These are phyloP conservation scores for Yamadazyma friedrichii DNA, from an alignment of 1,139 yeast genomes.

Conservation along the genomic window DNA sequence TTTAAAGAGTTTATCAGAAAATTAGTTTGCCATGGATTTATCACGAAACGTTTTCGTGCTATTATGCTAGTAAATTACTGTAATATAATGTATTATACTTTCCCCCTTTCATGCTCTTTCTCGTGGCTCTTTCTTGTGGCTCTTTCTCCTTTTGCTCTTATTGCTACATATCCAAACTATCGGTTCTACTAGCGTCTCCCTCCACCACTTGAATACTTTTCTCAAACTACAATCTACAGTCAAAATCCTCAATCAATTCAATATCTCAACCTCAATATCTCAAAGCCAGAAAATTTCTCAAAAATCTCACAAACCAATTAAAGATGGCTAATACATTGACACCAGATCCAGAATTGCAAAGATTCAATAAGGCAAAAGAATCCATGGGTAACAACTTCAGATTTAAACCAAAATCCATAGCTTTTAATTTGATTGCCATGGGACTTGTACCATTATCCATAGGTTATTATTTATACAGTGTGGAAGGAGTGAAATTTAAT, in stretches of 20 bases:
- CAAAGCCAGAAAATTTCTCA: background rate
- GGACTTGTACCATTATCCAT: slow-evolving; percentile 40
- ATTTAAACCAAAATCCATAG: slow-evolving; percentile 40
- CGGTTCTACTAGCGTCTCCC: too few species aligned
- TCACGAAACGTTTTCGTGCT: too few species aligned
- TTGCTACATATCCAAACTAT: too few species aligned
- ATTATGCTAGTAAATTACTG: slow-evolving; percentile 1
- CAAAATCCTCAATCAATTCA: too few species aligned
- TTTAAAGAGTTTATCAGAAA: slow-evolving; percentile 5
- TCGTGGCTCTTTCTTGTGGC: background rate
- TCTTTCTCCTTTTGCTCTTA: too few species aligned
- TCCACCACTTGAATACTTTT: too few species aligned
- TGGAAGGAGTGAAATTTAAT: slow-evolving; percentile 34
- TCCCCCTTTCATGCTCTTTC: background rate
- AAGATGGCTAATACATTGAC: slow-evolving; percentile 47
- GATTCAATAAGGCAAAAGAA: slow-evolving; percentile 45
- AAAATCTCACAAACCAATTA: background rate
- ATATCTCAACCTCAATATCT: slow-evolving; percentile 1
- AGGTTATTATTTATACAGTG: slow-evolving; percentile 35
- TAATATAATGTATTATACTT: slow-evolving; percentile 6
- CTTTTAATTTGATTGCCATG: slow-evolving; percentile 37
- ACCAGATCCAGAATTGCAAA: slow-evolving; percentile 45
- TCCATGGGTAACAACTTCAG: slow-evolving; percentile 44
- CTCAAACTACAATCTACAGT: too few species aligned
- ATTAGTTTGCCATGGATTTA: background rate